phyloP scores from a whole-genome alignment of 306 rosid species.

The Rubus parviflorus region DNA sequence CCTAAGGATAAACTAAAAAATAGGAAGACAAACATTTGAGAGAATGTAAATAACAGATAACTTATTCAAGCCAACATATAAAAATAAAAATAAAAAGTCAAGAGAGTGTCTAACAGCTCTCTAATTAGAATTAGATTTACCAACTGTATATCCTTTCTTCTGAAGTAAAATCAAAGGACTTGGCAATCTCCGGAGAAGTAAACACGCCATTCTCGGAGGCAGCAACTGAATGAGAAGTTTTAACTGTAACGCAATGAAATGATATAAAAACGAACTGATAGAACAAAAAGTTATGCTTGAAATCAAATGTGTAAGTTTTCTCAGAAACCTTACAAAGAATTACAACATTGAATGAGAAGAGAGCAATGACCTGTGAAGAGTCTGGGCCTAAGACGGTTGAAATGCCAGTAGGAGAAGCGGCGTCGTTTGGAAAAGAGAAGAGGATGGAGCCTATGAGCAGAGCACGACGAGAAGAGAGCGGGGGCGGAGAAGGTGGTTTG shows the following conservation, averaged over 20 bases:
- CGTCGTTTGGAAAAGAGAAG: conserved; percentile 38
- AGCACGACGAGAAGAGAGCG: conserved; percentile 30
- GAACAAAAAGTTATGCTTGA: background rate
- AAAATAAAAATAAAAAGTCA: background rate
- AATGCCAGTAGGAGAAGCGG: conserved; percentile 27
- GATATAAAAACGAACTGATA: background rate
- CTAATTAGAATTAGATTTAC: conserved; percentile 32
- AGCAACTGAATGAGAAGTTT: conserved; percentile 39
- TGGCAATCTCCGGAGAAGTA: conserved; percentile 73
- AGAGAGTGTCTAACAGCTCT: background rate
- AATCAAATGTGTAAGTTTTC: background rate
- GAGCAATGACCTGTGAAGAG: conserved; percentile 22
- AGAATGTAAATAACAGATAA: too few relatives aligned
- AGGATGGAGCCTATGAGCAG: conserved; percentile 35
- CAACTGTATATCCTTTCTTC: conserved; percentile 92
- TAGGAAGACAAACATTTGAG: too few relatives aligned
- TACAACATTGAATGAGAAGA: background rate
- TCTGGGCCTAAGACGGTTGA: conserved; percentile 20
- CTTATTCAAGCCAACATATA: background rate
- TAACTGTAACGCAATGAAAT: too few relatives aligned
- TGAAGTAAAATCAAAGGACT: conserved; percentile 70
- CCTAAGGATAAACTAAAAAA: too few relatives aligned
- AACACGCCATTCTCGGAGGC: conserved; percentile 66
- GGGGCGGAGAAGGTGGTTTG: conserved; percentile 35
- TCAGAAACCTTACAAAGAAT: background rate